Evolutionary conservation across 352 stramenopile genomes (phyloP).

Genomic region (Phytophthora chlamydospora): DNA sequence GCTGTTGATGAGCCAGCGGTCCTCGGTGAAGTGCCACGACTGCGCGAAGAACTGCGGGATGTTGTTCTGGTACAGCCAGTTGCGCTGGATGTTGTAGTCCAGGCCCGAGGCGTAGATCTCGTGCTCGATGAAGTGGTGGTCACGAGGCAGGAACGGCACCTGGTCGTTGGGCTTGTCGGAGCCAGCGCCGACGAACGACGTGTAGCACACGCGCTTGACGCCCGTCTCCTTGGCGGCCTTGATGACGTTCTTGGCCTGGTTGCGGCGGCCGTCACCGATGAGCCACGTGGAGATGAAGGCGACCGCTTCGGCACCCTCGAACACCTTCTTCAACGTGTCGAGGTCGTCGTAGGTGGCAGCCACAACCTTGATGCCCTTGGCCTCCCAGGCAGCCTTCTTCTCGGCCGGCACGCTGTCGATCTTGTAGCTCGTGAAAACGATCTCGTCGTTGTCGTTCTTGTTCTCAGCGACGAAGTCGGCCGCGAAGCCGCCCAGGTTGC

Average conservation of each 20-base stretch:
- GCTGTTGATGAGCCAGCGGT: constrained; percentile 30
- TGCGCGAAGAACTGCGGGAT: constrained; percentile 21
- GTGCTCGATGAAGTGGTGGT: constrained; percentile 25
- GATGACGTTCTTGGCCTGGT: constrained; percentile 9
- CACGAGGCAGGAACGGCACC: constrained; percentile 20
- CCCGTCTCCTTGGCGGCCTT: constrained; percentile 7
- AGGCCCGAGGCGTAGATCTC: constrained; percentile 12
- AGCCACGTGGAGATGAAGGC: constrained; percentile 20
- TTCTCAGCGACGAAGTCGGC: constrained; percentile 18
- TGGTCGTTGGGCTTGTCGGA: background rate
- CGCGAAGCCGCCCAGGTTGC: constrained; percentile 23
- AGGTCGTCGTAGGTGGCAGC: constrained; percentile 18
- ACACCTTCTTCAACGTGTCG: constrained; percentile 13
- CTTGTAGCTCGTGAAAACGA: constrained; percentile 25
- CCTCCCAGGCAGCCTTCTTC: constrained; percentile 15
- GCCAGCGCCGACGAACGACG: constrained; percentile 13
- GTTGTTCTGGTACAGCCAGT: constrained; percentile 27
- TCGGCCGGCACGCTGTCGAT: constrained; percentile 14
- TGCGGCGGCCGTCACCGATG: constrained; percentile 14
- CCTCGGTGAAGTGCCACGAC: constrained; percentile 25
- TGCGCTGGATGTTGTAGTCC: constrained; percentile 30
- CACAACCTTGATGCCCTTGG: constrained; percentile 15
- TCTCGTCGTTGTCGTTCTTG: constrained; percentile 11
- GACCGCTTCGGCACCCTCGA: constrained; percentile 16
- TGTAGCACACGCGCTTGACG: constrained; percentile 25